Evolutionary conservation across 768 basidiomycete species (phyloP).

Genomic region (Tulasnella sp.): DNA sequence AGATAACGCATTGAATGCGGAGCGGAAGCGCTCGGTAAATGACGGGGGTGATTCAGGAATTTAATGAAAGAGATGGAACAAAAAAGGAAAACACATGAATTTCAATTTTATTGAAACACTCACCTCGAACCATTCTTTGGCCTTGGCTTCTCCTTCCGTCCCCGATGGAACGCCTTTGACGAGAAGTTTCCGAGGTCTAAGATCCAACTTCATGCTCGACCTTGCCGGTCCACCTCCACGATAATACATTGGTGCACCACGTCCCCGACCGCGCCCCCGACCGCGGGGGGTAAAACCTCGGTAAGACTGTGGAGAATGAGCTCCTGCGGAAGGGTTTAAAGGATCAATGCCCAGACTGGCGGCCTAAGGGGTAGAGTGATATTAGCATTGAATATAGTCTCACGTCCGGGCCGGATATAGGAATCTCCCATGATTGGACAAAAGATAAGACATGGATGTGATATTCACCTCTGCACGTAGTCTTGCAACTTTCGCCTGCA

Average conservation of each 20-base stretch:
- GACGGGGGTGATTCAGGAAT: not conserved
- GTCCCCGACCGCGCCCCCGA: constrained; percentile 14
- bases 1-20: too few relatives aligned
- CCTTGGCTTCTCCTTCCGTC: constrained; percentile 35
- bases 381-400: not conserved
- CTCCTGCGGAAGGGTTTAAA: constrained; percentile 20
- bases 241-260: constrained; percentile 24
- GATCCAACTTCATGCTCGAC: constrained; percentile 78
- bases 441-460: not conserved
- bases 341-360: constrained; percentile 26
- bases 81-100: not conserved
- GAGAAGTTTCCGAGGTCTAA: constrained; percentile 67
- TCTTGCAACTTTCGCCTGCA: constrained; percentile 60
- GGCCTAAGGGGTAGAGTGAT: constrained; percentile 19
- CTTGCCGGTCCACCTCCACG: constrained; percentile 54
- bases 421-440: constrained; percentile 4
- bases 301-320: constrained; percentile 30
- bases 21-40: too few relatives aligned
- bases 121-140: constrained; percentile 80
- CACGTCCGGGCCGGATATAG: not conserved
- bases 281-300: constrained; percentile 39
- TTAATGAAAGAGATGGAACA: not conserved
- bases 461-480: constrained; percentile 62
- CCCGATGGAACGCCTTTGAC: constrained; percentile 51
- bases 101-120: constrained; percentile 14